A percentile compares a stretch with the other conserved stretches of the same genome.
These are phyloP conservation scores for Kwoniella heveanensis DNA, from an alignment of 768 basidiomycete species.

Conservation along the genomic window DNA sequence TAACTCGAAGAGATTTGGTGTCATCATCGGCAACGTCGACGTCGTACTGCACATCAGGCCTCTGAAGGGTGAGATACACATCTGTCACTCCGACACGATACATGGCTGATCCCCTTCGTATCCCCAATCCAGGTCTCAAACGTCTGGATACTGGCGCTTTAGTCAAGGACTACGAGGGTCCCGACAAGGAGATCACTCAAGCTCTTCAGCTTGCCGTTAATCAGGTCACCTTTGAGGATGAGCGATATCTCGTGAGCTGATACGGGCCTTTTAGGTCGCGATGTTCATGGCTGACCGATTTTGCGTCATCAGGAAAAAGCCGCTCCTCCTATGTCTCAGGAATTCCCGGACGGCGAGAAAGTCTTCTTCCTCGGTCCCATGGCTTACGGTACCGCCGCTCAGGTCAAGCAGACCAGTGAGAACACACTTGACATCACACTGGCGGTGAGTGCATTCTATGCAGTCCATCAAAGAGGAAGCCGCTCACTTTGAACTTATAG, in stretches of 20 bases:
- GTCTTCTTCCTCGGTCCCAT: conserved; percentile 96
- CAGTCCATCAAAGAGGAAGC: too few species aligned
- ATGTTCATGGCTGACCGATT: conserved; percentile 12
- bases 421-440: conserved; percentile 76
- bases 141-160: conserved; percentile 85
- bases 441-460: conserved; percentile 59
- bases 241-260: conserved; percentile 59
- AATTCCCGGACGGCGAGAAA: conserved; percentile 85
- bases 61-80: conserved; percentile 71
- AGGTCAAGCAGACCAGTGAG: conserved; percentile 73
- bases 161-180: conserved; percentile 88
- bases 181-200: conserved; percentile 78
- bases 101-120: background rate
- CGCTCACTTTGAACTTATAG: conserved; percentile 56
- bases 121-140: conserved; percentile 68
- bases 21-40: conserved; percentile 78
- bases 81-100: too few species aligned
- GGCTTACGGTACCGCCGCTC: conserved; percentile 93
- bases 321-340: conserved; percentile 77
- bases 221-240: conserved; percentile 83
- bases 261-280: background rate
- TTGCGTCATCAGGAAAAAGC: conserved; percentile 65
- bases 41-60: conserved; percentile 85
- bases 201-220: conserved; percentile 83
- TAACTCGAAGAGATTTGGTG: conserved; percentile 87